Percentiles rank a stretch among this genome's conserved stretches.
Conservation (phyloP, 768 basidiomycete species). For the Pleurotus djamor region DNA sequence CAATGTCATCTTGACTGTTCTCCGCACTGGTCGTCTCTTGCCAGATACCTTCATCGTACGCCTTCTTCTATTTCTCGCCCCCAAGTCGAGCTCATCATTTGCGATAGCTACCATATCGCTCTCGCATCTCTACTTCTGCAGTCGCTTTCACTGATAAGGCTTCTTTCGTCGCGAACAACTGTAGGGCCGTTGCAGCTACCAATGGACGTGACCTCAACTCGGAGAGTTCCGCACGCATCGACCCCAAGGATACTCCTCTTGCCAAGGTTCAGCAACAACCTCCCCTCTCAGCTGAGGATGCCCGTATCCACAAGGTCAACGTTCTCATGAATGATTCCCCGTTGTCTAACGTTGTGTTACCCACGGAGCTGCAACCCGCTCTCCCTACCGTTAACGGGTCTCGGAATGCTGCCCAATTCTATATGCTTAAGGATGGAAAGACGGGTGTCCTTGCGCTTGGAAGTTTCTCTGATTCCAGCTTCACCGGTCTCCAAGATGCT, state of each 20-base stretch:
- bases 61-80: slow-evolving; percentile 1
- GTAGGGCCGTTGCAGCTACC: slow-evolving; percentile 42
- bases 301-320: slow-evolving; percentile 39
- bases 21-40: slow-evolving; percentile 31
- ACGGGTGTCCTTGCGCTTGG: slow-evolving; percentile 59
- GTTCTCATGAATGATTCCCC: slow-evolving; percentile 47
- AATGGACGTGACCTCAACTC: slow-evolving; percentile 44
- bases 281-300: slow-evolving; percentile 23
- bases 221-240: slow-evolving; percentile 8
- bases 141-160: slow-evolving; percentile 44
- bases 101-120: slow-evolving; percentile 54
- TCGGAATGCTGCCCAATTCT: slow-evolving; percentile 52
- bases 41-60: slow-evolving; percentile 47
- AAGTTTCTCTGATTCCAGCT: slow-evolving; percentile 49
- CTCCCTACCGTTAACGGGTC: slow-evolving; percentile 39
- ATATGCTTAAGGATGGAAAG: slow-evolving; percentile 43
- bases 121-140: slow-evolving; percentile 43
- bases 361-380: slow-evolving; percentile 33
- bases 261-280: slow-evolving; percentile 39
- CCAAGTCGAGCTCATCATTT: neutral
- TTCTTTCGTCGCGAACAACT: slow-evolving; percentile 53
- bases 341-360: slow-evolving; percentile 39
- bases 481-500: slow-evolving; percentile 34
- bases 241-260: slow-evolving; percentile 20
- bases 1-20: slow-evolving; percentile 43